Conservation (phyloP, 768 basidiomycete species). For the Panaeolus papilionaceus region DNA sequence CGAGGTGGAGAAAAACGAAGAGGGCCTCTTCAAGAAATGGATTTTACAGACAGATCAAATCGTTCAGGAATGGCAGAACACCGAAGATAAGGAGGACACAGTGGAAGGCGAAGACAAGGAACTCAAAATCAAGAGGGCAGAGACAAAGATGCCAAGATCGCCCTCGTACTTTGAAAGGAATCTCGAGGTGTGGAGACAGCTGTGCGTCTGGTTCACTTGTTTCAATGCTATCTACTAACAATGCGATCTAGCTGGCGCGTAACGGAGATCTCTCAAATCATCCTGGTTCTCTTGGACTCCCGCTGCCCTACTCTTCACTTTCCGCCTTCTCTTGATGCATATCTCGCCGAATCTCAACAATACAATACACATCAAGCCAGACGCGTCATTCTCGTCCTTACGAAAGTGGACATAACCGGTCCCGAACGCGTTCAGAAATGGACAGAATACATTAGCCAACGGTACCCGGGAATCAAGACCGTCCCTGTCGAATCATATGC, state of each 20-base stretch:
- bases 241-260: constrained; percentile 79
- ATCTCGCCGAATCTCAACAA: constrained; percentile 50
- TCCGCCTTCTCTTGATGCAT: constrained; percentile 75
- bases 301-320: constrained; percentile 89
- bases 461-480: constrained; percentile 61
- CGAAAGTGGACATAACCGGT: constrained; percentile 89
- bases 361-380: constrained; percentile 22
- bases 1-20: constrained; percentile 91
- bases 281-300: constrained; percentile 88
- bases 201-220: constrained; percentile 54
- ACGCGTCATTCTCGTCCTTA: constrained; percentile 77
- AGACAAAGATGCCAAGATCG: constrained; percentile 56
- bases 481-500: constrained; percentile 81
- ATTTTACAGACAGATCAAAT: constrained; percentile 64
- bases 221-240: constrained; percentile 18
- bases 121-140: not conserved
- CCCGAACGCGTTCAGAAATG: constrained; percentile 67
- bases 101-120: constrained; percentile 15
- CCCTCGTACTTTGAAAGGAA: constrained; percentile 89
- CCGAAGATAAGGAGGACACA: constrained; percentile 16
- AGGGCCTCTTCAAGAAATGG: constrained; percentile 85
- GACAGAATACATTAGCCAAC: constrained; percentile 61
- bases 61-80: constrained; percentile 57
- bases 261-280: constrained; percentile 87
- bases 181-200: constrained; percentile 93